phyloP scores from a whole-genome alignment of 345 rosid genomes.

The Eucalyptus viminalis region DNA sequence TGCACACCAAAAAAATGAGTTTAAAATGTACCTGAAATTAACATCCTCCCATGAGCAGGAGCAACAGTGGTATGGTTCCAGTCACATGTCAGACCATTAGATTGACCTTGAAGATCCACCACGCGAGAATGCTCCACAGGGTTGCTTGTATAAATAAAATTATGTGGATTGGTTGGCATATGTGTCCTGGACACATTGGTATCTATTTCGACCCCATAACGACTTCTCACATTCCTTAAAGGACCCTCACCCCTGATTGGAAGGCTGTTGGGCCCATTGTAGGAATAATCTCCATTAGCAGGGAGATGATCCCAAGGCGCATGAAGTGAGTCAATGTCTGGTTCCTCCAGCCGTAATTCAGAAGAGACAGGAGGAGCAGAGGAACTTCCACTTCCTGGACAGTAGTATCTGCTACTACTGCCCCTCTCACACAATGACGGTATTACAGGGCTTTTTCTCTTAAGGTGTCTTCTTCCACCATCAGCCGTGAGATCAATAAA shows the following conservation, averaged over 20 bases:
- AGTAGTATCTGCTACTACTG: conserved; percentile 49
- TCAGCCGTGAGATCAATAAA: conserved; percentile 42
- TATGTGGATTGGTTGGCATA: conserved; percentile 26
- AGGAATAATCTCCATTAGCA: conserved; percentile 21
- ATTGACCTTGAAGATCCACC: conserved; percentile 31
- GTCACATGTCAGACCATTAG: conserved; percentile 26
- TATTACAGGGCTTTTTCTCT: conserved; percentile 63
- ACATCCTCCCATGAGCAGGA: conserved; percentile 42
- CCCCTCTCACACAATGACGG: conserved; percentile 63
- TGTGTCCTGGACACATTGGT: conserved; percentile 25
- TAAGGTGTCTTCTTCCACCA: conserved; percentile 50
- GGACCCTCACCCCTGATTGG: conserved; percentile 57
- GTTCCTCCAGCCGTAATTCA: conserved; percentile 43
- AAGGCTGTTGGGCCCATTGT: conserved; percentile 23
- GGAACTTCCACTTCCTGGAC: conserved; percentile 54
- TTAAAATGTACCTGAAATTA: conserved; percentile 20
- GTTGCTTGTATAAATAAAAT: conserved; percentile 18
- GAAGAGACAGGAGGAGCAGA: conserved; percentile 38
- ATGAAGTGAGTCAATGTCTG: conserved; percentile 31
- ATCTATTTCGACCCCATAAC: conserved; percentile 56
- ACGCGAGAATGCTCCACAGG: conserved; percentile 28
- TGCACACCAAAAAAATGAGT: neutral
- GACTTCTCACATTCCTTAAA: conserved; percentile 69
- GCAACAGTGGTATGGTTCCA: conserved; percentile 44
- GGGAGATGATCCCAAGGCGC: conserved; percentile 31